These are phyloP conservation scores for Myrmaecium sp. DNA, from an alignment of 2,329 filamentous ascomycete species.

Conservation along the genomic window DNA sequence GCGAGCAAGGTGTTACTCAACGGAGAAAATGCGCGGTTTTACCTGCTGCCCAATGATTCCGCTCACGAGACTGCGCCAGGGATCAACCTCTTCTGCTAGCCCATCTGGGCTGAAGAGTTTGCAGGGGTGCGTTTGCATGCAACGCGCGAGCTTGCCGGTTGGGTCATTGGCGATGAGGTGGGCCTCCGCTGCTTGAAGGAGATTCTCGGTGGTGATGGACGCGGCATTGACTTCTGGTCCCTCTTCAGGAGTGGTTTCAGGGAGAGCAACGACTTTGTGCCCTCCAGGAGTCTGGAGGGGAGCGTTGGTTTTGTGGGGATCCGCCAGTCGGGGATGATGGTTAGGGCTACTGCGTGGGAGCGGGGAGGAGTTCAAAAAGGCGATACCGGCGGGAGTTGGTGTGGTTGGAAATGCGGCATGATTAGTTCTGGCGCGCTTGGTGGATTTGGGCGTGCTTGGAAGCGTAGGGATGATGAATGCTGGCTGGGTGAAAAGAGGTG, in stretches of 20 bases:
- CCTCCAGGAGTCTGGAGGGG: slow-evolving; percentile 55
- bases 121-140: slow-evolving; percentile 64
- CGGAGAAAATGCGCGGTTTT: too few species aligned
- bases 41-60: slow-evolving; percentile 87
- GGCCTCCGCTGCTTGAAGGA: slow-evolving; percentile 59
- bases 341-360: slow-evolving; percentile 12
- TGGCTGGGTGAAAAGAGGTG: too few species aligned
- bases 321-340: slow-evolving; percentile 35
- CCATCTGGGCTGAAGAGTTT: slow-evolving; percentile 65
- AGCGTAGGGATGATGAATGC: slow-evolving; percentile 9
- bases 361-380: slow-evolving; percentile 25
- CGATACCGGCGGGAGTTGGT: slow-evolving; percentile 33
- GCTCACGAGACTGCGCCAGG: slow-evolving; percentile 66
- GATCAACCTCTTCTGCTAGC: slow-evolving; percentile 71
- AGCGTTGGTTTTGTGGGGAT: slow-evolving; percentile 50
- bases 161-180: slow-evolving; percentile 60
- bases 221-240: too few species aligned
- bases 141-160: slow-evolving; percentile 47
- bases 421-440: too few species aligned
- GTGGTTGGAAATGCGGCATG: too few species aligned
- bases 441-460: slow-evolving; percentile 16
- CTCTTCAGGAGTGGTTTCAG: too few species aligned
- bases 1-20: neutral
- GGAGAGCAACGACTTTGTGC: too few species aligned
- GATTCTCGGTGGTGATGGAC: slow-evolving; percentile 46